A percentile compares a stretch with the other conserved stretches of the same genome.
These are phyloP conservation scores for Pichia pseudocactophila DNA, from an alignment of 805 yeast genomes.

Conservation along the genomic window DNA sequence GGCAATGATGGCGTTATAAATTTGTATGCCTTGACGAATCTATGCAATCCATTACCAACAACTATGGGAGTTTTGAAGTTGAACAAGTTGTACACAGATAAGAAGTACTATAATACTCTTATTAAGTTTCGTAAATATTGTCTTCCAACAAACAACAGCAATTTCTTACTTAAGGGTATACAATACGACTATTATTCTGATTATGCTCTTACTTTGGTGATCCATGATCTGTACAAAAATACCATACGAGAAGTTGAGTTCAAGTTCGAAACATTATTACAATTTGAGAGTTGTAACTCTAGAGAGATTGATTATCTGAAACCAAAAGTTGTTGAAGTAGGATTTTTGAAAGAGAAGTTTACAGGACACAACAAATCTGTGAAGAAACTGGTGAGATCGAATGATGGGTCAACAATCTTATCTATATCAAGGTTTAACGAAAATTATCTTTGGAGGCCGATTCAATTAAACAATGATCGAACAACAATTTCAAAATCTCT, in stretches of 20 bases:
- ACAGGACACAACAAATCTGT: conserved; percentile 87
- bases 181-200: conserved; percentile 12
- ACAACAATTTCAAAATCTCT: conserved; percentile 28
- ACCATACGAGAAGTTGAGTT: conserved; percentile 29
- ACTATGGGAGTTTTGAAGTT: conserved; percentile 36
- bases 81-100: conserved; percentile 14
- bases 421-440: conserved; percentile 56
- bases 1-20: conserved; percentile 34
- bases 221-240: conserved; percentile 36
- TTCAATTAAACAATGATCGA: conserved; percentile 19
- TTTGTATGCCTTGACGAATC: conserved; percentile 40
- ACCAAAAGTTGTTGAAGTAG: conserved; percentile 12
- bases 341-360: conserved; percentile 42
- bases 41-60: conserved; percentile 40
- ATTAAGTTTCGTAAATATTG: conserved; percentile 22
- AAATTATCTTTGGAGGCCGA: conserved; percentile 51
- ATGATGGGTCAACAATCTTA: conserved; percentile 52
- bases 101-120: conserved; percentile 12
- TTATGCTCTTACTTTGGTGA: conserved; percentile 30
- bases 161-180: conserved; percentile 21
- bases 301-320: neutral
- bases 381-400: conserved; percentile 53
- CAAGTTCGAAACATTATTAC: conserved; percentile 23
- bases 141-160: conserved; percentile 23
- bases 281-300: conserved; percentile 12